Conservation (phyloP, 2,329 filamentous ascomycete genomes). For the Diaporthe citriasiana region DNA sequence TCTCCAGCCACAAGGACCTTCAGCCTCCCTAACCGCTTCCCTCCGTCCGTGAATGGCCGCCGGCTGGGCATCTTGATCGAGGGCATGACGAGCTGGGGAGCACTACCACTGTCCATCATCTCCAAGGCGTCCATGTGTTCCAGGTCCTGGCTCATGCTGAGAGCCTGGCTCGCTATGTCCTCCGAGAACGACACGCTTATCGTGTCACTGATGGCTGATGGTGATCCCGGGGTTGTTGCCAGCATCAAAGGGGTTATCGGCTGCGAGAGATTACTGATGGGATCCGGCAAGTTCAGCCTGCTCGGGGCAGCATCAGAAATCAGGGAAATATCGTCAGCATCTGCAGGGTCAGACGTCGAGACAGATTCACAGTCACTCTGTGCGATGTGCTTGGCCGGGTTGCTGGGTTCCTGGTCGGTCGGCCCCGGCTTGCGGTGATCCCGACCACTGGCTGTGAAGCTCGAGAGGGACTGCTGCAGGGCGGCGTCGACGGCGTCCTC, state of each 20-base stretch:
- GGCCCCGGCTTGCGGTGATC: conserved; percentile 51
- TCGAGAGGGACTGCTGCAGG: conserved; percentile 49
- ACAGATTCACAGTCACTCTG: conserved; percentile 35
- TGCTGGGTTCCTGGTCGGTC: conserved; percentile 33
- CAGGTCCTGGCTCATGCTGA: conserved; percentile 56
- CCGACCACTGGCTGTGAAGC: conserved; percentile 48
- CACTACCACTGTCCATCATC: conserved; percentile 63
- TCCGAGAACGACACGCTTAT: conserved; percentile 64
- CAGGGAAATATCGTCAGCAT: conserved; percentile 38
- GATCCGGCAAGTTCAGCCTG: conserved; percentile 41
- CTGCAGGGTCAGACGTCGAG: conserved; percentile 25
- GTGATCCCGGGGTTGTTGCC: conserved; percentile 56
- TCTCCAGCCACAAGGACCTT: conserved; percentile 91
- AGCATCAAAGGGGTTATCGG: conserved; percentile 62
- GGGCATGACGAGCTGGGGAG: conserved; percentile 95
- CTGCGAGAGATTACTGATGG: conserved; percentile 52
- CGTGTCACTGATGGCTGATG: conserved; percentile 64
- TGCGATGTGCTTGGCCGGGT: conserved; percentile 33
- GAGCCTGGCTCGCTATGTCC: conserved; percentile 55
- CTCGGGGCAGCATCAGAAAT: conserved; percentile 41
- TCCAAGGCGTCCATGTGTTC: conserved; percentile 59
- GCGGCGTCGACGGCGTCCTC: conserved; percentile 63
- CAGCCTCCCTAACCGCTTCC: conserved; percentile 85
- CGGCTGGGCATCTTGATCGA: conserved; percentile 92
- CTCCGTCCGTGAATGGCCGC: conserved; percentile 89